Evolutionary conservation across 2,329 filamentous ascomycete species (phyloP), one percentile per base, ranked within the genome.

Genomic region (Xylaria sp.): DNA sequence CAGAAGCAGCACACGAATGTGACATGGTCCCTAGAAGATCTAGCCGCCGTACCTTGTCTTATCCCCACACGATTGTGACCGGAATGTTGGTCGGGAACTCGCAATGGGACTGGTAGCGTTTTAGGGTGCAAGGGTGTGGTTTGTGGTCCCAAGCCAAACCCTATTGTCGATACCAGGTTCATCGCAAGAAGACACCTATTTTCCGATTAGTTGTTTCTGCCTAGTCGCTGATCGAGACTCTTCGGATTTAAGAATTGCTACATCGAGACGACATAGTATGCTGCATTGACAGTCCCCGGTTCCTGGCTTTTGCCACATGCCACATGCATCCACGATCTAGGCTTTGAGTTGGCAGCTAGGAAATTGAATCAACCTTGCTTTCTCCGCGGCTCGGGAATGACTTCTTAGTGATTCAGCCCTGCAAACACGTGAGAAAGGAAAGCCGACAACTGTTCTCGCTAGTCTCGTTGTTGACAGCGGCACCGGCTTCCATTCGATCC

Each of bases 221-320:
- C 29, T 6, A 31, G 17, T 23, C 29, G 21, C n/a, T 5, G 27
- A n/a, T n/a, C n/a, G 5, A 13, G 19, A 40, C 13, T 23, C 25
- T 11, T 59, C 60, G 60, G 60, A 47, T 29, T 62, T 62, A 62
- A 23, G 25, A 33, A 35, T 62, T 59, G 19, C 55, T 59, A 27
- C 27, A 59, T 62, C 31, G 53, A 51, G 60, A 40, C 21, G 27
- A 13, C 6, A 13, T 13, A 35, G 21, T 49, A 33, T 29, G n/a
- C 29, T 29, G 46, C 46, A 35, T 49, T 15, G 3, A 35, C 17
- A 33, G 31, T 33, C 29, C 10, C 23, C 47, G 31, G 43, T 13
- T 11, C 58, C 23, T 29, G 37, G 27, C 53, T 33, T 33, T 11
- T n/a, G n/a, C n/a, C n/a, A n/a, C n/a, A n/a, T n/a, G 40, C 48